Evolutionary conservation across 1,139 yeast genomes (phyloP), one percentile per base, ranked within the genome.

Genomic region (Pichiaceae sp.): DNA sequence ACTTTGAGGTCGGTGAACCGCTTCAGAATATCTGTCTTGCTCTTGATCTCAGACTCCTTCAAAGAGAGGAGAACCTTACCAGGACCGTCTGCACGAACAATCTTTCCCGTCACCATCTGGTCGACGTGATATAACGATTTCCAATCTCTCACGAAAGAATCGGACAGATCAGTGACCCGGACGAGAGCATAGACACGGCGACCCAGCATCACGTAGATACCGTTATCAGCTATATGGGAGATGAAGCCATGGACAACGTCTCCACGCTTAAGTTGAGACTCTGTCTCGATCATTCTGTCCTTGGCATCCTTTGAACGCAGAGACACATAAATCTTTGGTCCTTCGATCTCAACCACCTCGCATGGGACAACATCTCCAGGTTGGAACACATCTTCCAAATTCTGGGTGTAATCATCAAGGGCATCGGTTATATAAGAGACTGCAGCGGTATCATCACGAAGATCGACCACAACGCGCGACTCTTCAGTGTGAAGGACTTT

Each of bases 111-210:
- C n/a, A 89, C 89, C 17, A 72, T 64, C 60, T 87, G 95, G 55
- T 81, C 75, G 24, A 75, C 71, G 44, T 70, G 70, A 66, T 72
- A 85, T 46, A 69, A 72, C 47, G 76, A 76, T 63, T 84, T 84
- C 97, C 97, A 91, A 45, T 91, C 95, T 49, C 80, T 79, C 53
- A 86, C 64, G 52, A 66, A 84, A 1, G 81, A 68, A 52, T 91
- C 97, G 9, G 94, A 84, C 36, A 89, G 66, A 57, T 89, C 91
- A 33, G 81, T 62, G 34, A 86, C 78, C 53, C 86, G 79, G 25
- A 85, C 95, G 52, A 91, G 76, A 2, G 91, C 97, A 50, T 75
- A 75, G 20, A 84, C 67, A 2, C 70, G 64, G 47, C 85, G 72
- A 25, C 94, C 89, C 43, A 91, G 64, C 17, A 85, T 70, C 34